A percentile compares a stretch with the other conserved stretches of the same genome.
Evolutionary conservation across 352 stramenopile genomes (phyloP).

Genomic region (Phytophthora pini): DNA sequence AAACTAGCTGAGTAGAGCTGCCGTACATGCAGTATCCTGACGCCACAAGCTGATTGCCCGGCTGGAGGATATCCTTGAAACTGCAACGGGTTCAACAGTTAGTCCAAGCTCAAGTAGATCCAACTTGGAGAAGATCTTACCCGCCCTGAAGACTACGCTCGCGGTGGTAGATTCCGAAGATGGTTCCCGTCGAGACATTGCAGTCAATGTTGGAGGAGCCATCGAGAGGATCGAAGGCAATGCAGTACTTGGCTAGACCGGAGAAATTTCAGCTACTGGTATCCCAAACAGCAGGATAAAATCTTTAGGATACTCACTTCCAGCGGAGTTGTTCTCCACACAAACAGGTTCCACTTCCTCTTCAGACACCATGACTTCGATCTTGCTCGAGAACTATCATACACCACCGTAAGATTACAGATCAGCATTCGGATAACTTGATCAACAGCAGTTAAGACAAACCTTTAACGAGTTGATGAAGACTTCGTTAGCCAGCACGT

Average conservation of each 20-base stretch:
- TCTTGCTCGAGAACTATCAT: conserved; percentile 93
- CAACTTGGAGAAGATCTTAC: conserved; percentile 21
- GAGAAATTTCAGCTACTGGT: neutral
- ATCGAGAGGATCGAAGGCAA: conserved; percentile 98
- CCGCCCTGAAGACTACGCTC: conserved; percentile 37
- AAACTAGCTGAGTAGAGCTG: conserved; percentile 96
- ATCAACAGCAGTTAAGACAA: neutral
- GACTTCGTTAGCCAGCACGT: conserved; percentile 97
- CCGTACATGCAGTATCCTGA: conserved; percentile 99
- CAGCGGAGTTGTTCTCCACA: conserved; percentile 69
- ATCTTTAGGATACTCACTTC: conserved; percentile 38
- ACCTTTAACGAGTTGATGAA: conserved; percentile 96
- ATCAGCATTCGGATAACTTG: conserved; percentile 7
- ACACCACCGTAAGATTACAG: conserved; percentile 11
- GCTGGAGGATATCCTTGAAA: conserved; percentile 93
- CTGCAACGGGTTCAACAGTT: conserved; percentile 26
- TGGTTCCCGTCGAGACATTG: conserved; percentile 98
- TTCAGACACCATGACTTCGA: conserved; percentile 97
- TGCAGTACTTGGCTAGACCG: conserved; percentile 93
- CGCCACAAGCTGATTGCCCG: conserved; percentile 93
- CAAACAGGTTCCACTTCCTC: conserved; percentile 98
- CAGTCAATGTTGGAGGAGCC: conserved; percentile 99
- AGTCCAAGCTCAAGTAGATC: neutral
- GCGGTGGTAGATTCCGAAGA: conserved; percentile 98
- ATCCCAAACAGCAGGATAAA: neutral